Evolutionary conservation across 129 eudicot species (phyloP).

Genomic region (Arctium minus): DNA sequence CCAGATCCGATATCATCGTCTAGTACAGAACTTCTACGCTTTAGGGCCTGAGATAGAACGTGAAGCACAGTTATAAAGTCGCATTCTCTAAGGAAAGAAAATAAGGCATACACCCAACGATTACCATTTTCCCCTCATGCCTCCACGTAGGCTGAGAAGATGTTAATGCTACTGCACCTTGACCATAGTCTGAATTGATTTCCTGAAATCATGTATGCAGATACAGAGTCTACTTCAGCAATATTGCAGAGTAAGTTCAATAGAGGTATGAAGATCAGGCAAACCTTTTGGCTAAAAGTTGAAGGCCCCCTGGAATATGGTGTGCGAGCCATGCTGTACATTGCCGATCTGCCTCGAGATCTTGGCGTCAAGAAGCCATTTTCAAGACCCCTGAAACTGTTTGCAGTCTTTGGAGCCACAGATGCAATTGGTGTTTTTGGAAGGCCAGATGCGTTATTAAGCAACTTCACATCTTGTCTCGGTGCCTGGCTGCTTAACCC

Average conservation of each 20-base stretch:
- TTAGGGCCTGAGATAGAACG: slow-evolving; percentile 50
- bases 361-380: slow-evolving; percentile 71
- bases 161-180: slow-evolving; percentile 26
- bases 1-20: slow-evolving; percentile 67
- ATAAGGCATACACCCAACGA: neutral
- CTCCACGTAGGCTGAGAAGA: slow-evolving; percentile 38
- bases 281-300: slow-evolving; percentile 42
- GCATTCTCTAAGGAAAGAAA: neutral
- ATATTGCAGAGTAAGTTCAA: slow-evolving; percentile 6
- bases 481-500: slow-evolving; percentile 37
- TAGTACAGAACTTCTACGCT: slow-evolving; percentile 71
- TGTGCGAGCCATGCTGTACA: slow-evolving; percentile 87
- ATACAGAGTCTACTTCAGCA: slow-evolving; percentile 10
- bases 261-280: neutral
- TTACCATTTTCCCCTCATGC: slow-evolving; percentile 48
- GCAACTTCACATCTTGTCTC: slow-evolving; percentile 41
- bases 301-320: slow-evolving; percentile 58
- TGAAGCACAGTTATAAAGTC: neutral
- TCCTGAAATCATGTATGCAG: slow-evolving; percentile 29
- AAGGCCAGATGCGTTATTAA: slow-evolving; percentile 22
- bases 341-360: slow-evolving; percentile 91
- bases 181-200: slow-evolving; percentile 31
- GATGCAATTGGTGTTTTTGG: slow-evolving; percentile 39
- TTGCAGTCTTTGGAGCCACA: slow-evolving; percentile 34
- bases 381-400: slow-evolving; percentile 32